Base-by-base conservation (phyloP, 2,329 filamentous ascomycete species). In the Purpureocillium takamizusanense region DNA sequence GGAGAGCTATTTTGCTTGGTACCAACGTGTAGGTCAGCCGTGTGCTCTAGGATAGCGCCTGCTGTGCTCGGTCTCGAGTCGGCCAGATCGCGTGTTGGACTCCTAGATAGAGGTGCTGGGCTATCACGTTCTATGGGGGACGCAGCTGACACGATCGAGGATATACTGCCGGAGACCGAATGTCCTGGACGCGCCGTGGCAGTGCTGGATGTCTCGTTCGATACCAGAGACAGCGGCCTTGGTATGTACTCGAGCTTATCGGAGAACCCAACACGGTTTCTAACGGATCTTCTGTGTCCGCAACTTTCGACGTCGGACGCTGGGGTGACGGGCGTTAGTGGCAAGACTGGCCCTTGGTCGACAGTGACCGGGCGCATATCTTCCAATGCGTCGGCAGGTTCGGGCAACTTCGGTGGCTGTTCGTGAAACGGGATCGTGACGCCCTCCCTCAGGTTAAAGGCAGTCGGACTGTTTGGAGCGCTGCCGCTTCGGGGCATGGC, bases 201-300 rank as follows among this genome's bases (percentile, higher is more conserved):
- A 3, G 83, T 92, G 53, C 81, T 88, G 33, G 86, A 82, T 0
- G 86, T 87, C 55, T 92, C 87, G 15, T 81, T 89, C 2, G 87
- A 94, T 12, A 94, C 79, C 15, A 89, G 69, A 2, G 89, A 95
- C 14, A 94, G 63, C 1, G 89, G 88, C 10, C 86, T 76, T 5
- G 83, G 83, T 49, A 89, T 89, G 45, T 84, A 88, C 57, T 94
- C 86, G 21, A 94, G 70, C 10, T 78, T 84, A 46, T 94, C 87
- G 1, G 85, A 87, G 53, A 94, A 94, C 1, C 83, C 85, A 33
- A 94, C 87, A 11, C 83, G 72, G 31, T 79, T 74, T 42, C 79
- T 74, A 4, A 72, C 42, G 2, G 60, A 43, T 38, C 60, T 59
- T 53, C 50, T 51, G 12, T 45, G 42, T 23, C 47, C 47, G 33